Evolutionary conservation across 305 asterid species (phyloP).

Genomic region (Andrographis paniculata): DNA sequence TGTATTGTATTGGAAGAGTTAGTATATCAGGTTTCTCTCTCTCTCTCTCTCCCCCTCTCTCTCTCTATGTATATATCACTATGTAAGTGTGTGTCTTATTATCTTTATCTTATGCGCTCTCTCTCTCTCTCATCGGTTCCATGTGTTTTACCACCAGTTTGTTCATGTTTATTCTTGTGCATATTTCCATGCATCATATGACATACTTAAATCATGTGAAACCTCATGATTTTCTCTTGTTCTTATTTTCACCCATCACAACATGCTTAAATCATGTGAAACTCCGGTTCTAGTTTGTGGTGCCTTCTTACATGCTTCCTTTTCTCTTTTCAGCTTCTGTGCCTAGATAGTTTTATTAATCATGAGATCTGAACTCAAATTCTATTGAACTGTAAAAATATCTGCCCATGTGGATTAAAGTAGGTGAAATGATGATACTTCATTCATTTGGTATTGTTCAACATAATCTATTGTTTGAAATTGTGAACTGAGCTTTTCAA

Average conservation of each 20-base stretch:
- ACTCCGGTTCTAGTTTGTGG: neutral
- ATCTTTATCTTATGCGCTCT: no score
- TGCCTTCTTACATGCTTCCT: neutral
- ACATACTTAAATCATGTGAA: neutral
- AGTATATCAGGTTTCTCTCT: constrained; percentile 62
- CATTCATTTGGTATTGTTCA: neutral
- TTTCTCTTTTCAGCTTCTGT: neutral
- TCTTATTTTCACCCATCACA: no score
- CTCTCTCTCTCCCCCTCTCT: constrained; percentile 10
- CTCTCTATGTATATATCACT: neutral
- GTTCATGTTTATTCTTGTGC: neutral
- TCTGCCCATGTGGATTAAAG: no score
- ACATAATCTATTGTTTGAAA: neutral
- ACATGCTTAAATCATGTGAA: no score
- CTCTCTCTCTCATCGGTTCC: neutral
- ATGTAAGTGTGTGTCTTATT: no score
- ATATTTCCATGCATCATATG: neutral
- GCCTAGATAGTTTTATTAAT: no score
- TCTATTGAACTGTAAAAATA: no score
- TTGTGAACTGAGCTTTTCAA: neutral
- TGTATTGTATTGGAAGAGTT: constrained; percentile 63
- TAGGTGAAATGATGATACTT: neutral
- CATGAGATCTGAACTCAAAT: no score
- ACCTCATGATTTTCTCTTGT: no score
- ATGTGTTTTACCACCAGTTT: neutral